Evolutionary conservation across 1,139 yeast species (phyloP).

Genomic region (Geotrichum klebahnii): DNA sequence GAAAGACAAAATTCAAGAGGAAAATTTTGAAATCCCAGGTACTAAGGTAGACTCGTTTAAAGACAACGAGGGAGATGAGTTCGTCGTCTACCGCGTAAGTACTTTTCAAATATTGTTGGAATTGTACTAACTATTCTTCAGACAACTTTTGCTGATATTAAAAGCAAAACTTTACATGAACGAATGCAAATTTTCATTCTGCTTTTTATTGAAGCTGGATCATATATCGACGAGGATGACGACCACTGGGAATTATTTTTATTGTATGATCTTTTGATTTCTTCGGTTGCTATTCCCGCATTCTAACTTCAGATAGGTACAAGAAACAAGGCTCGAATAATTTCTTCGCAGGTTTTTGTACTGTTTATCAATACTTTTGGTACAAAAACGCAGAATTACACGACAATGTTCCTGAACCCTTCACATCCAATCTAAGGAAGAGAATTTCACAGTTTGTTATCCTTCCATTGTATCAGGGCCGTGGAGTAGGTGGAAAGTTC

Average conservation of each 20-base stretch:
- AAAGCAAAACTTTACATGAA: constrained; percentile 54
- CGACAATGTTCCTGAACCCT: constrained; percentile 42
- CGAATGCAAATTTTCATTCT: constrained; percentile 76
- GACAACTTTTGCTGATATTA: constrained; percentile 43
- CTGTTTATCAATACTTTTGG: constrained; percentile 81
- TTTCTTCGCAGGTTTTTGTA: constrained; percentile 68
- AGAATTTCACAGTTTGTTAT: constrained; percentile 86
- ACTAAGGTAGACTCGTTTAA: constrained; percentile 42
- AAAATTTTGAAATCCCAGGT: constrained; percentile 50
- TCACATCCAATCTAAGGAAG: constrained; percentile 47
- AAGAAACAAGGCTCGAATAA: constrained; percentile 32
- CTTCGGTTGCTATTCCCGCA: background rate
- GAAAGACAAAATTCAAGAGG: constrained; percentile 53
- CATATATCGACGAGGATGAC: constrained; percentile 74
- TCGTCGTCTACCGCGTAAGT: constrained; percentile 38
- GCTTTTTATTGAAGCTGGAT: constrained; percentile 89
- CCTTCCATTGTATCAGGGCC: constrained; percentile 69
- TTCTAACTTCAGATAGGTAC: constrained; percentile 23
- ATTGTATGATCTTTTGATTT: constrained; percentile 36
- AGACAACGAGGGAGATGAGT: constrained; percentile 38
- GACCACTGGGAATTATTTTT: constrained; percentile 63
- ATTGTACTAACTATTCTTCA: constrained; percentile 35
- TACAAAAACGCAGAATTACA: constrained; percentile 57
- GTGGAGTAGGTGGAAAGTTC: constrained; percentile 66
- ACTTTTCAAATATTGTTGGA: constrained; percentile 14